Conservation (phyloP, 495 filamentous ascomycete genomes). For the Podospora didyma region DNA sequence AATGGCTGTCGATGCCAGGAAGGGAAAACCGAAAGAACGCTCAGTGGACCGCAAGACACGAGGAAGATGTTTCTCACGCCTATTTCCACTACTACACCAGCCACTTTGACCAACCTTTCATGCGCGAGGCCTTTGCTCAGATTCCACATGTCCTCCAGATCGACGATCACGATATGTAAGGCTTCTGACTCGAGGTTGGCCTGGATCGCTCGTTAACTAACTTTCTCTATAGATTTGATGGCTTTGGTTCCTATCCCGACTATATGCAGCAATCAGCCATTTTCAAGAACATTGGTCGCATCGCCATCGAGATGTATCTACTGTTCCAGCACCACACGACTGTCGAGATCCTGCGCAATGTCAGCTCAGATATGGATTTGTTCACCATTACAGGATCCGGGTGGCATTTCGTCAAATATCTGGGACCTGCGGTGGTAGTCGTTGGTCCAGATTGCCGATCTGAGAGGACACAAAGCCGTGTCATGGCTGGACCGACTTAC, state of each 20-base stretch:
- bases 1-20: slow-evolving; percentile 87
- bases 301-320: slow-evolving; percentile 99
- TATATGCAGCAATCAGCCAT: slow-evolving; percentile 97
- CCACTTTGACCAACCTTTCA: slow-evolving; percentile 91
- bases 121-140: slow-evolving; percentile 93
- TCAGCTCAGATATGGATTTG: slow-evolving; percentile 79
- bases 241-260: slow-evolving; percentile 95
- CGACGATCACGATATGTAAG: slow-evolving; percentile 98
- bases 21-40: slow-evolving; percentile 89
- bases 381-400: slow-evolving; percentile 96
- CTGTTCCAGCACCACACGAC: slow-evolving; percentile 98
- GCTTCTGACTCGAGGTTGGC: slow-evolving; percentile 12
- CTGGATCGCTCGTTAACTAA: slow-evolving; percentile 7
- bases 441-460: slow-evolving; percentile 88
- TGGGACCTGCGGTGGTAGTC: slow-evolving; percentile 86
- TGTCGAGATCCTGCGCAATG: slow-evolving; percentile 83
- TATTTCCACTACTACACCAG: slow-evolving; percentile 99
- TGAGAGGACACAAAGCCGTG: slow-evolving; percentile 83
- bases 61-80: slow-evolving; percentile 90
- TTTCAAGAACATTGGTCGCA: slow-evolving; percentile 96
- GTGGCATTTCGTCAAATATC: slow-evolving; percentile 97
- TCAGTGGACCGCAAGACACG: slow-evolving; percentile 85
- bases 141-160: slow-evolving; percentile 91
- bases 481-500: slow-evolving; percentile 94
- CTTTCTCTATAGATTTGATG: slow-evolving; percentile 68